Percentiles rank a stretch among this genome's conserved stretches.
Conservation (phyloP, 2,329 filamentous ascomycete genomes). For the Neonectria magnoliae region DNA sequence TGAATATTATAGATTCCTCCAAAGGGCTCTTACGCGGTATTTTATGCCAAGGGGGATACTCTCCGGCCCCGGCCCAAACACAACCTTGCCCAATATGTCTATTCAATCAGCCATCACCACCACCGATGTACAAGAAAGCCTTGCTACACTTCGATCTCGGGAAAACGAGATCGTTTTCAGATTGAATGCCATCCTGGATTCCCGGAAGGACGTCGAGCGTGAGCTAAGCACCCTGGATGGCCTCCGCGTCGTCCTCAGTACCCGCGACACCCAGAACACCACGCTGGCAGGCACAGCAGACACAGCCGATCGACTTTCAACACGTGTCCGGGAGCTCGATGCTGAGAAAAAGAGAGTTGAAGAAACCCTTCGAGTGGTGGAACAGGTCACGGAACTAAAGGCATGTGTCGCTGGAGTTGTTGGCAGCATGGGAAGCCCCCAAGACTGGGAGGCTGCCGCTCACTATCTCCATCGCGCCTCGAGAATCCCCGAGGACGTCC, state of each 20-base stretch:
- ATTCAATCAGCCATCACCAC: background rate
- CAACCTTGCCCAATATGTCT: background rate
- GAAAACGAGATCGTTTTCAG: background rate
- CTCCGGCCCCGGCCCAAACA: background rate
- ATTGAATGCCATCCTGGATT: background rate
- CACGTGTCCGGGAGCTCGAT: conserved; percentile 87
- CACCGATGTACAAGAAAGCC: background rate
- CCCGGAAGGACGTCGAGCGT: conserved; percentile 55
- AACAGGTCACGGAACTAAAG: conserved; percentile 96
- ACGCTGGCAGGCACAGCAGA: conserved; percentile 89
- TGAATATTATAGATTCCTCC: no score
- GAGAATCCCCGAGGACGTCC: conserved; percentile 81
- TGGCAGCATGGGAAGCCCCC: conserved; percentile 97
- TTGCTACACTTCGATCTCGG: background rate
- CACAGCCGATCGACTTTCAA: conserved; percentile 86
- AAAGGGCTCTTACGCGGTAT: background rate
- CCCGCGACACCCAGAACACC: conserved; percentile 83
- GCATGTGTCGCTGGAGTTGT: conserved; percentile 94
- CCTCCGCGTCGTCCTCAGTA: conserved; percentile 85
- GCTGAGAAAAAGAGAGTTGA: conserved; percentile 92
- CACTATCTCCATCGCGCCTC: conserved; percentile 86
- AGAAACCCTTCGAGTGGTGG: conserved; percentile 88
- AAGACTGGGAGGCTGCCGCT: conserved; percentile 98
- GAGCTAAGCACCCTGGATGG: conserved; percentile 91
- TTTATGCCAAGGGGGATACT: background rate